Base-by-base conservation (phyloP, 306 rosid genomes). In the Dryas alaskensis region DNA sequence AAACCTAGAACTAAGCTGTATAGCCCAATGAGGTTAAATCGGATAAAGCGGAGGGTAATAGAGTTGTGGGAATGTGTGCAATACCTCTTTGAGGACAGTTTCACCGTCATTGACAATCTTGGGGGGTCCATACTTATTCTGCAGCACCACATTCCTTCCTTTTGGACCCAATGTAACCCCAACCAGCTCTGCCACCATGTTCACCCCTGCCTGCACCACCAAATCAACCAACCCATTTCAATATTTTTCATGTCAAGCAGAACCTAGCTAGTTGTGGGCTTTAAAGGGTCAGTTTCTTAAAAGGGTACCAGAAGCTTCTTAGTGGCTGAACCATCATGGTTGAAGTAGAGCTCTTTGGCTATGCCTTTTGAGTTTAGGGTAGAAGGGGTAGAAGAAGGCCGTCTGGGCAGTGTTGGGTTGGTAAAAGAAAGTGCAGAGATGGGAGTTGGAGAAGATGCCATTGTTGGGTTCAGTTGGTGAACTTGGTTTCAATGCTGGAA, bases 161-260 rank as follows among this genome's bases (percentile, higher is more conserved):
- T 89, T 91, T 58, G 96, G 97, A 31, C 97, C 97, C 86, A 93
- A 83, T 72, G 97, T 93, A 25, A 93, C 94, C 67, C 98, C 97
- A 77, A 93, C 87, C 60, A 91, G 83, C 75, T 88, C 87, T 10
- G 98, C 98, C 74, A 89, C 94, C 83, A 86, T 46, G 58, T 91
- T 82, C 85, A 91, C 98, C 31, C 97, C 97, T 58, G 87, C 92
- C 97, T 93, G 80, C 78, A 78, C 81, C 81, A 67, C 77, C 47
- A 67, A 73, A 77, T 61, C 31, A 54, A 63, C 58, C 47, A 55
- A 61, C 43, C 65, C 17, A 78, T 46, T 58, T 51, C 62, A 51
- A 70, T 43, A 42, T n/a, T 31, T 2, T 27, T 60, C 16, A 16
- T 67, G 39, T 48, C 46, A 69, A 73, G 39, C 62, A 6, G 79